These are phyloP conservation scores for Epichloe sp. DNA, from an alignment of 2,329 filamentous ascomycete species.

Conservation along the genomic window DNA sequence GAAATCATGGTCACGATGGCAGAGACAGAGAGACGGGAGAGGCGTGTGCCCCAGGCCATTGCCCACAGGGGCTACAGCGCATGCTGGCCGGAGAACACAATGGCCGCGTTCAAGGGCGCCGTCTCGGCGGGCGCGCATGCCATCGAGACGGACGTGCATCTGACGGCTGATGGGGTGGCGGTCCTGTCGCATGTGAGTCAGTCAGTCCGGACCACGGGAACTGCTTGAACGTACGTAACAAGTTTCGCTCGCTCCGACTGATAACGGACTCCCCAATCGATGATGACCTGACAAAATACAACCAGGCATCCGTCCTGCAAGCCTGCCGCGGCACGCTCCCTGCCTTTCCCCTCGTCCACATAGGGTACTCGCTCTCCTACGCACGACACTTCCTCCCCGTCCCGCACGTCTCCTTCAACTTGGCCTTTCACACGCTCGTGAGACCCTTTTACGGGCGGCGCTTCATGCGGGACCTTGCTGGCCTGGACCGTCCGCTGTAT, in stretches of 20 bases:
- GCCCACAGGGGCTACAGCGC: slow-evolving; percentile 71
- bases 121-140: slow-evolving; percentile 64
- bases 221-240: too few relatives aligned
- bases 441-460: slow-evolving; percentile 46
- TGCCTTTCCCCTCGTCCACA: slow-evolving; percentile 40
- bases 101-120: slow-evolving; percentile 64
- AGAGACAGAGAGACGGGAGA: neutral
- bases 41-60: slow-evolving; percentile 52
- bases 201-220: too few relatives aligned
- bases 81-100: slow-evolving; percentile 71
- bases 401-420: slow-evolving; percentile 64
- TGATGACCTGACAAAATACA: too few relatives aligned
- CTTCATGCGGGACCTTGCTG: slow-evolving; percentile 50
- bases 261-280: too few relatives aligned
- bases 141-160: slow-evolving; percentile 77
- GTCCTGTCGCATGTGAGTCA: slow-evolving; percentile 64
- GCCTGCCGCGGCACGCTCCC: too few relatives aligned
- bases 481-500: slow-evolving; percentile 44
- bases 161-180: slow-evolving; percentile 70
- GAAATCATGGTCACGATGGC: neutral
- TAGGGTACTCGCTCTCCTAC: slow-evolving; percentile 53
- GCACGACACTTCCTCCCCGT: slow-evolving; percentile 54
- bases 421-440: slow-evolving; percentile 55
- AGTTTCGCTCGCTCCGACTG: too few relatives aligned
- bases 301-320: too few relatives aligned